phyloP scores from a whole-genome alignment of 345 rosid species.

The Cardamine resedifolia region DNA sequence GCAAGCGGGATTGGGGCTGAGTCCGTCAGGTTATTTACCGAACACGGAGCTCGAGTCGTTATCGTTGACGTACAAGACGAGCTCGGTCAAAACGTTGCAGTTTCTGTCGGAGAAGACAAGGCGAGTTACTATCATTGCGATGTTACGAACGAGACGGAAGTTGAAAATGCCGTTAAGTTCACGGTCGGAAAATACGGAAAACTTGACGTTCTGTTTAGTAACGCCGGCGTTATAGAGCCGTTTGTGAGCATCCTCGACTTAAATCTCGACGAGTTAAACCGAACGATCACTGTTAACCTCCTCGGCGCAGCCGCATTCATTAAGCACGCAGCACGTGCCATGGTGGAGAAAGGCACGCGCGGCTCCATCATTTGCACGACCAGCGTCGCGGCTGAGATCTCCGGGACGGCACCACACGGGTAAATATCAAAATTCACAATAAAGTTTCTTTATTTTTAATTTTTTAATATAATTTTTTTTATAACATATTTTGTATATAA shows the following conservation, averaged over 20 bases:
- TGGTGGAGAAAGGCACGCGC: conserved; percentile 58
- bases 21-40: conserved; percentile 57
- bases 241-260: conserved; percentile 59
- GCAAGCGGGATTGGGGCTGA: conserved; percentile 94
- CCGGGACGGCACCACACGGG: conserved; percentile 77
- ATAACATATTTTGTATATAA: no score
- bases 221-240: conserved; percentile 78
- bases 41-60: conserved; percentile 71
- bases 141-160: conserved; percentile 74
- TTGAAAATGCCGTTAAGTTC: conserved; percentile 59
- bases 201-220: conserved; percentile 76
- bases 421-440: not conserved
- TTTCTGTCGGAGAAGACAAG: conserved; percentile 44
- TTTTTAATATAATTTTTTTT: no score
- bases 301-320: conserved; percentile 73
- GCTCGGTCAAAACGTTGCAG: conserved; percentile 51
- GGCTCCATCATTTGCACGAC: conserved; percentile 88
- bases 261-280: conserved; percentile 53
- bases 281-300: conserved; percentile 63
- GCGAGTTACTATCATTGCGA: conserved; percentile 69
- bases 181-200: conserved; percentile 52
- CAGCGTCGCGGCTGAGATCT: conserved; percentile 57
- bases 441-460: not conserved
- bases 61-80: conserved; percentile 74
- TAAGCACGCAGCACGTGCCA: conserved; percentile 79